Evolutionary conservation across 148 eudicot genomes (phyloP).

Genomic region (Polygonum maritimum): DNA sequence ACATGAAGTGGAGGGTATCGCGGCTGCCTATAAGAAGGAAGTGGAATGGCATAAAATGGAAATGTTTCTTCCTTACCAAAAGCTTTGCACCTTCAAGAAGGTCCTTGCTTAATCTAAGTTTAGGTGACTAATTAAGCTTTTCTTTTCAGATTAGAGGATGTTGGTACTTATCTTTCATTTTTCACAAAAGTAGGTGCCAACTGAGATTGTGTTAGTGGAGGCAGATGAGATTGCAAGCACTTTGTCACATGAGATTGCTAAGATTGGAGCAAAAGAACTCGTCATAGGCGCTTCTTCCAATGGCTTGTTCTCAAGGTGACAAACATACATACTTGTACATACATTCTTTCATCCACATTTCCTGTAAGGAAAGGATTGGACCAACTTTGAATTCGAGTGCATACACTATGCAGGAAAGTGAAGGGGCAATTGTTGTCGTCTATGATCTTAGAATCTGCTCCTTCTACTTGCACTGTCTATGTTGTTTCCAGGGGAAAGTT

Average conservation of each 20-base stretch:
- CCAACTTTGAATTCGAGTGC: not conserved
- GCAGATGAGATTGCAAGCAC: slow-evolving; percentile 56
- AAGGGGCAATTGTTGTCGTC: slow-evolving; percentile 55
- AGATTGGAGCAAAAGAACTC: slow-evolving; percentile 36
- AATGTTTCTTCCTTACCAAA: slow-evolving; percentile 56
- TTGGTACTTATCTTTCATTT: not conserved
- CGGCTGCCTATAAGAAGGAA: slow-evolving; percentile 57
- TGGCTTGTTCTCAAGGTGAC: slow-evolving; percentile 69
- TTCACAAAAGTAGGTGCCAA: slow-evolving; percentile 39
- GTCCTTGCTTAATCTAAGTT: slow-evolving; percentile 15
- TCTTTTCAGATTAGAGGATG: not conserved
- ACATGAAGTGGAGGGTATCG: slow-evolving; percentile 70
- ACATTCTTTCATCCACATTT: not conserved
- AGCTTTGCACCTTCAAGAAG: slow-evolving; percentile 34
- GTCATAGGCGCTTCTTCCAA: slow-evolving; percentile 81
- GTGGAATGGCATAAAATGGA: slow-evolving; percentile 64
- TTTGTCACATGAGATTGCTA: slow-evolving; percentile 36
- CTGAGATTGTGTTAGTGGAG: slow-evolving; percentile 60
- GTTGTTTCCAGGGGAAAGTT: slow-evolving; percentile 76
- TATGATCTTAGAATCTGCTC: slow-evolving; percentile 48
- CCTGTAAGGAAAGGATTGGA: not conserved
- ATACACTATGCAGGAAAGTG: slow-evolving; percentile 19
- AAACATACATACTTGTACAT: not conserved
- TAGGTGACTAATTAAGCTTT: not conserved
- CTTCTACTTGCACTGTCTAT: slow-evolving; percentile 70